phyloP scores from a whole-genome alignment of 768 basidiomycete species.

The Phallus indusiatus region DNA sequence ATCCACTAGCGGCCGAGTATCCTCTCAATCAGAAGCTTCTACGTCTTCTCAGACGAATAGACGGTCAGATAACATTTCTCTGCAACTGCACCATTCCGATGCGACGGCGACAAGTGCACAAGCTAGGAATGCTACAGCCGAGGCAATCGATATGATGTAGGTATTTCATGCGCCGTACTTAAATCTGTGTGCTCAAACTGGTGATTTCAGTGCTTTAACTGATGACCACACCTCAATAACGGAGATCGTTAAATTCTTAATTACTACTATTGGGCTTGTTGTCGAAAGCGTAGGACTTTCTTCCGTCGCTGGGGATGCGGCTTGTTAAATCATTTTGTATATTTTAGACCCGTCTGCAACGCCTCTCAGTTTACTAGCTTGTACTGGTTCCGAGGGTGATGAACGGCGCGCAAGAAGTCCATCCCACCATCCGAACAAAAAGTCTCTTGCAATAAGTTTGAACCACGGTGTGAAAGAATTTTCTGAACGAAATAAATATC shows the following conservation, averaged over 20 bases:
- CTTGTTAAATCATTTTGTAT: constrained; percentile 45
- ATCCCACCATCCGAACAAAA: constrained; percentile 99
- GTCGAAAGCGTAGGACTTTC: no score
- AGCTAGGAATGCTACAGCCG: not conserved
- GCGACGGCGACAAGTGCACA: not conserved
- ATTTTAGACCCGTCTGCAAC: constrained; percentile 67
- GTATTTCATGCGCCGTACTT: not conserved
- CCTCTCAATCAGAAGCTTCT: no score
- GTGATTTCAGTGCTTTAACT: not conserved
- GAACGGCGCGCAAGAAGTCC: constrained; percentile 56
- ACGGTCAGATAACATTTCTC: no score
- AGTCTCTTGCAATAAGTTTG: constrained; percentile 93
- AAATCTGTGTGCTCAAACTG: not conserved
- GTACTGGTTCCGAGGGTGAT: constrained; percentile 11
- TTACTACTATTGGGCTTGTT: no score
- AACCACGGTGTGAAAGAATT: constrained; percentile 99
- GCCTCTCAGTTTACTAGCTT: constrained; percentile 53
- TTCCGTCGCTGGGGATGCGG: no score
- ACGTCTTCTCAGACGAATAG: no score
- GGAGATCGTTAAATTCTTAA: no score
- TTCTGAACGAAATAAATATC: constrained; percentile 29
- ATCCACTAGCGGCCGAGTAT: no score
- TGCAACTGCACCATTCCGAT: not conserved
- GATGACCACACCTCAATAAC: not conserved
- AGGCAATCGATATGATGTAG: not conserved